Conservation (phyloP, 805 yeast species). For the Lachancea sp. region DNA sequence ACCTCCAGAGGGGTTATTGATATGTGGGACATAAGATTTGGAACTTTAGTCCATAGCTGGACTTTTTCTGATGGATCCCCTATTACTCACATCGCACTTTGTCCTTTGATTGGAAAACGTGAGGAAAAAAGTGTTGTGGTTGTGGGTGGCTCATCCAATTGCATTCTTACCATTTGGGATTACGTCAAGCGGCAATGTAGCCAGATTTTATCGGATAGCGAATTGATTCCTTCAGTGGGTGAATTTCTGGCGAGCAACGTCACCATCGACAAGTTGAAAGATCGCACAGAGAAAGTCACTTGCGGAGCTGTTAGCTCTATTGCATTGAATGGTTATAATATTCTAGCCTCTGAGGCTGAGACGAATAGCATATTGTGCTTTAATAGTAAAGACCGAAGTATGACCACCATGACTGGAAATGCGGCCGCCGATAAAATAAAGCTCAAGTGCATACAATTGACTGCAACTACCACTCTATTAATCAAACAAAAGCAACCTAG, state of each 20-base stretch:
- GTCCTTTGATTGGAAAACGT: conserved; percentile 31
- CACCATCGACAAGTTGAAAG: background rate
- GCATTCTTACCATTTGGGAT: conserved; percentile 70
- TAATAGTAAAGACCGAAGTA: conserved; percentile 13
- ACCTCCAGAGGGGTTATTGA: conserved; percentile 67
- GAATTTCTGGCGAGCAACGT: conserved; percentile 15
- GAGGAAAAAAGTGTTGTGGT: conserved; percentile 40
- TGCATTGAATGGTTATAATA: conserved; percentile 11
- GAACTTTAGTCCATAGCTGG: conserved; percentile 54
- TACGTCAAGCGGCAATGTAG: conserved; percentile 56
- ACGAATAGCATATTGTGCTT: conserved; percentile 17
- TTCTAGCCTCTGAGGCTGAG: conserved; percentile 17
- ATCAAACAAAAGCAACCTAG: conserved; percentile 7
- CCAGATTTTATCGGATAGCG: conserved; percentile 33
- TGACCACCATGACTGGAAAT: conserved; percentile 12
- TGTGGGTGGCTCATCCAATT: conserved; percentile 59
- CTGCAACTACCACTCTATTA: conserved; percentile 18
- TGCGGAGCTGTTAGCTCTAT: conserved; percentile 9
- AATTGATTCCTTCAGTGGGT: conserved; percentile 20
- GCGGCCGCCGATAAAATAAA: conserved; percentile 3
- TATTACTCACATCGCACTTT: conserved; percentile 43
- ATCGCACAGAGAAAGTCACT: conserved; percentile 1
- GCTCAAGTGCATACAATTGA: conserved; percentile 16
- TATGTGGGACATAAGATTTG: conserved; percentile 77
- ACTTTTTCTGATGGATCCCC: conserved; percentile 46